Conservation (phyloP, 306 rosid species). For the Senna tora region DNA sequence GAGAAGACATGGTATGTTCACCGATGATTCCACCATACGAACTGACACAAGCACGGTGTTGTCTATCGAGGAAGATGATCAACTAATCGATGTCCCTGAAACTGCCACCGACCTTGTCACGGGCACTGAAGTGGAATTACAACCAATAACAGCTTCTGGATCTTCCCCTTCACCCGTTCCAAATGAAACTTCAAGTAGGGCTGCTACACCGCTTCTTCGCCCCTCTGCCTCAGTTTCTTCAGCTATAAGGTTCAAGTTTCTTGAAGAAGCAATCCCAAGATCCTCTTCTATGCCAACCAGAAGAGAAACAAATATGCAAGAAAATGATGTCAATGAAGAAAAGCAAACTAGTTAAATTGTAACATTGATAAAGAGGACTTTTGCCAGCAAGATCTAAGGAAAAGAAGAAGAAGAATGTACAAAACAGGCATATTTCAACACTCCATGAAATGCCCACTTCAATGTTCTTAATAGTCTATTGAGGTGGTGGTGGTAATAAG, state of each 20-base stretch:
- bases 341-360: conserved; percentile 6
- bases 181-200: conserved; percentile 66
- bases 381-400: background rate
- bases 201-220: conserved; percentile 74
- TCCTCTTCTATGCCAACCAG: conserved; percentile 69
- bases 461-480: too few species aligned
- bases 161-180: conserved; percentile 47
- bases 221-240: conserved; percentile 68
- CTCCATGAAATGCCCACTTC: too few species aligned
- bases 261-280: conserved; percentile 50
- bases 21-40: conserved; percentile 75
- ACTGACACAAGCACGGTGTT: conserved; percentile 82
- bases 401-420: too few species aligned
- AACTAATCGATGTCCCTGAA: conserved; percentile 40
- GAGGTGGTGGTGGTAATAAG: too few species aligned
- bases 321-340: conserved; percentile 15
- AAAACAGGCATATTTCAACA: too few species aligned
- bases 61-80: conserved; percentile 78
- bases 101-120: conserved; percentile 19
- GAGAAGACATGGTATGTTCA: conserved; percentile 69
- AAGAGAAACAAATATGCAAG: conserved; percentile 40
- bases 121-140: conserved; percentile 57
- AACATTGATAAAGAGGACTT: background rate
- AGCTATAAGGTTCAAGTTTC: conserved; percentile 36
- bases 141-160: conserved; percentile 40